phyloP scores from a whole-genome alignment of 2,329 filamentous ascomycete species.

The Alternaria gansuensis region DNA sequence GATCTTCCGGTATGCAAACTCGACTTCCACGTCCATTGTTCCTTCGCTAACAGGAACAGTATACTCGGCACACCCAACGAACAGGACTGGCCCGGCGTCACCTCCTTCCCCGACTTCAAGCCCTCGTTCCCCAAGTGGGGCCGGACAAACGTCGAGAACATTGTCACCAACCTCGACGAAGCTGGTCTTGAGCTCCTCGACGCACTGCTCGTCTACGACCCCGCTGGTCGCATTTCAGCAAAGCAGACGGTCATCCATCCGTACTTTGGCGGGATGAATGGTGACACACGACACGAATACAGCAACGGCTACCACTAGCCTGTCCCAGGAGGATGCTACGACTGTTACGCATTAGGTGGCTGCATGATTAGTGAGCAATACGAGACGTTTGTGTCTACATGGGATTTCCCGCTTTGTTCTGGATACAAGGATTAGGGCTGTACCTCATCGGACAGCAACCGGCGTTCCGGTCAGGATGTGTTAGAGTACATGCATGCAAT shows the following conservation, averaged over 20 bases:
- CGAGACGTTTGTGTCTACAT: constrained; percentile 21
- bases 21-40: not conserved
- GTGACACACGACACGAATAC: constrained; percentile 47
- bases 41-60: constrained; percentile 29
- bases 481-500: constrained; percentile 19
- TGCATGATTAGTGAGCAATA: constrained; percentile 30
- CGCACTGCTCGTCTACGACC: constrained; percentile 83
- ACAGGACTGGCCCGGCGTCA: constrained; percentile 85
- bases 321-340: constrained; percentile 40
- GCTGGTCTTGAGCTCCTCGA: constrained; percentile 73
- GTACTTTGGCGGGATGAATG: constrained; percentile 72
- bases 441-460: constrained; percentile 26
- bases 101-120: constrained; percentile 95
- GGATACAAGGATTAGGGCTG: constrained; percentile 30
- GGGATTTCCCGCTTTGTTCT: constrained; percentile 32
- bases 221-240: constrained; percentile 84
- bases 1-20: constrained; percentile 76
- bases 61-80: constrained; percentile 85
- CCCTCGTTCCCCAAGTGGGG: constrained; percentile 90
- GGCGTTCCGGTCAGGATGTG: constrained; percentile 37
- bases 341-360: constrained; percentile 40
- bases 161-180: constrained; percentile 78
- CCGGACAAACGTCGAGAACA: constrained; percentile 69
- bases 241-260: constrained; percentile 86
- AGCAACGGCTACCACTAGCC: constrained; percentile 48